phyloP scores from a whole-genome alignment of 495 filamentous ascomycete genomes.

The Xylaria bambusicola region DNA sequence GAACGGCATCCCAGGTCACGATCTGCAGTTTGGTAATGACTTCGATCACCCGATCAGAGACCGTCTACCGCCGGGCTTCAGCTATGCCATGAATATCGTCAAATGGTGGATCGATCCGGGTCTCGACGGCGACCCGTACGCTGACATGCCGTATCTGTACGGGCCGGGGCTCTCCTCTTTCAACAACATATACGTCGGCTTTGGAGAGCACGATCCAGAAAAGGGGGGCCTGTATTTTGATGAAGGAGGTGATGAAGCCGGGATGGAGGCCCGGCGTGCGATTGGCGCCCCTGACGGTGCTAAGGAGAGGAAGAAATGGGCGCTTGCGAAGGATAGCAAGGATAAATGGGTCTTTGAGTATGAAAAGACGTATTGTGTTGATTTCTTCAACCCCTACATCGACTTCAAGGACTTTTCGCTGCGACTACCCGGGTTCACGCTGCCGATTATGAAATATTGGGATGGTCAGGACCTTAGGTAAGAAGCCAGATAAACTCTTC shows the following conservation, averaged over 20 bases:
- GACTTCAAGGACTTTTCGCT: constrained; percentile 82
- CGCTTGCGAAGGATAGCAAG: constrained; percentile 55
- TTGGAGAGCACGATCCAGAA: constrained; percentile 43
- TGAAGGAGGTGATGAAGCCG: constrained; percentile 70
- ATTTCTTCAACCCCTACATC: constrained; percentile 93
- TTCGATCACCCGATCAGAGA: constrained; percentile 87
- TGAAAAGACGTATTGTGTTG: constrained; percentile 63
- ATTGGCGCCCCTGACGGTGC: constrained; percentile 55
- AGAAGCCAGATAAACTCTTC: constrained; percentile 20
- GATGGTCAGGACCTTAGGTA: constrained; percentile 66
- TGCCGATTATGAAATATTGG: constrained; percentile 79
- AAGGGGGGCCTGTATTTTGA: constrained; percentile 58
- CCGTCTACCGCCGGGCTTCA: constrained; percentile 82
- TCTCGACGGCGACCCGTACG: constrained; percentile 83
- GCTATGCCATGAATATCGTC: constrained; percentile 75
- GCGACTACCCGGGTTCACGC: constrained; percentile 72
- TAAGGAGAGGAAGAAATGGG: constrained; percentile 63
- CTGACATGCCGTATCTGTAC: constrained; percentile 81
- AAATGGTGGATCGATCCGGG: constrained; percentile 87
- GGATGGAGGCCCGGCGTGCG: constrained; percentile 47
- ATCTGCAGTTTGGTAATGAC: constrained; percentile 89
- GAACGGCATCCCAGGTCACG: constrained; percentile 60
- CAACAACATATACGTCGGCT: constrained; percentile 69
- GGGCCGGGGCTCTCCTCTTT: constrained; percentile 73
- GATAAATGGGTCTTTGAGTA: constrained; percentile 51